Evolutionary conservation across 805 yeast species (phyloP).

Genomic region (Candida dajiaensis): DNA sequence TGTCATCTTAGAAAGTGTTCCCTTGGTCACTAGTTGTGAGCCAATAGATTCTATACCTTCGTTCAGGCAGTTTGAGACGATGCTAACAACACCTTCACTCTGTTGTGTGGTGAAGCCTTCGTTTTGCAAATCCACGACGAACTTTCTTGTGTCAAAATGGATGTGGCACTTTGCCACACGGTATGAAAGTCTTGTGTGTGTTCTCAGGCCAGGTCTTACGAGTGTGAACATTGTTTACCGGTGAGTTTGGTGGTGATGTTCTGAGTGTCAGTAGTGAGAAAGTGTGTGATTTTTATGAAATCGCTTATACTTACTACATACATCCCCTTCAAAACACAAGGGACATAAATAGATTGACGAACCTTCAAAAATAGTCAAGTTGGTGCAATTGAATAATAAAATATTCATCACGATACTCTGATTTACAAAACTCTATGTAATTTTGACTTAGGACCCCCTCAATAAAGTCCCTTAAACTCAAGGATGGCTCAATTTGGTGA

Average conservation of each 20-base stretch:
- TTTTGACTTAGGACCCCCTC: too few species aligned
- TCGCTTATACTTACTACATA: not conserved
- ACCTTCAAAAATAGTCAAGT: too few species aligned
- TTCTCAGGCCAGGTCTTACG: not conserved
- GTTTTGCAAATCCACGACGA: slow-evolving; percentile 28
- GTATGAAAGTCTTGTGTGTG: not conserved
- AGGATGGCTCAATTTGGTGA: too few species aligned
- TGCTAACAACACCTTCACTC: slow-evolving; percentile 70
- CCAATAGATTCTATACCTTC: slow-evolving; percentile 76
- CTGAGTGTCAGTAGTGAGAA: not conserved
- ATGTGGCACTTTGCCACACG: not conserved
- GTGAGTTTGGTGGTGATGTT: not conserved
- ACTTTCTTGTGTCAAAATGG: slow-evolving; percentile 24
- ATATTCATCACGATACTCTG: too few species aligned
- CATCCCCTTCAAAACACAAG: not conserved
- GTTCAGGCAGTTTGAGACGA: slow-evolving; percentile 68
- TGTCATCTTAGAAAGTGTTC: slow-evolving; percentile 73
- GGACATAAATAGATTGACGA: not conserved
- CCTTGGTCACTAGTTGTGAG: slow-evolving; percentile 77
- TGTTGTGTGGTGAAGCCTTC: slow-evolving; percentile 74
- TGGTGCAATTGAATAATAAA: too few species aligned
- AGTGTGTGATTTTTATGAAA: not conserved
- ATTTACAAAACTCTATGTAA: too few species aligned
- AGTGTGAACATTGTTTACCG: not conserved
- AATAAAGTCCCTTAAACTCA: too few species aligned